Base-by-base conservation (phyloP, 73 alveolate species). In the Paramecium biaurelia region DNA sequence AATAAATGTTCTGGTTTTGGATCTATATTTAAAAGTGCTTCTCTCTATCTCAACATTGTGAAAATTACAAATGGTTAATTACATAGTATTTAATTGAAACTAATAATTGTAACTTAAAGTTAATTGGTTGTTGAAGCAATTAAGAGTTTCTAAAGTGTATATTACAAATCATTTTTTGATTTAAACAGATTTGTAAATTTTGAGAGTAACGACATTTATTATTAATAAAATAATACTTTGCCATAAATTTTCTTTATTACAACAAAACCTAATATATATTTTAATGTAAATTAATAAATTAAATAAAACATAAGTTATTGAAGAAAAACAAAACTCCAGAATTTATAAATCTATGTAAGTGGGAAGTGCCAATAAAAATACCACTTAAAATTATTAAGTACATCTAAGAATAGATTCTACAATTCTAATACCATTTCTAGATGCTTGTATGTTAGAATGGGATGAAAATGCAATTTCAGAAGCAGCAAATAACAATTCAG, bases 151-250 rank as follows among this genome's bases (percentile, higher is more conserved):
- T 23, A 21, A 2, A 74, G 38, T 11, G 59, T 20, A 14, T 74
- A 3, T 28, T 34, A 28, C 9, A 34, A 12, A 30, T 74, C 59
- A 18, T 74, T 68, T 41, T 74, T 74, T 37, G 32, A 24, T 37
- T 74, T 74, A 37, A 74, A 74, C n/a, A 74, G 45, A 41, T 74
- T 74, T 28, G 67, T 41, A 37, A 74, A 37, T 41, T 74, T 74
- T 15, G 15, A 37, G 5, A 74, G 87, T 74, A 74, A 74, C 87
- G 87, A 74, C 87, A 74, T 74, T 67, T 34, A 63, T 63, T 63
- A 63, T 63, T 63, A 9, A 63, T 63, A 63, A 63, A 63, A 63
- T 63, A 53, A 53, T 53, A 53, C 30, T 53, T 20, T 53, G 68
- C 32, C 20, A 53, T 53, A 53, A 53, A 15, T 53, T 5, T 18